These are phyloP conservation scores for Cydonia oblonga DNA, from an alignment of 331 rosid genomes.

Conservation along the genomic window DNA sequence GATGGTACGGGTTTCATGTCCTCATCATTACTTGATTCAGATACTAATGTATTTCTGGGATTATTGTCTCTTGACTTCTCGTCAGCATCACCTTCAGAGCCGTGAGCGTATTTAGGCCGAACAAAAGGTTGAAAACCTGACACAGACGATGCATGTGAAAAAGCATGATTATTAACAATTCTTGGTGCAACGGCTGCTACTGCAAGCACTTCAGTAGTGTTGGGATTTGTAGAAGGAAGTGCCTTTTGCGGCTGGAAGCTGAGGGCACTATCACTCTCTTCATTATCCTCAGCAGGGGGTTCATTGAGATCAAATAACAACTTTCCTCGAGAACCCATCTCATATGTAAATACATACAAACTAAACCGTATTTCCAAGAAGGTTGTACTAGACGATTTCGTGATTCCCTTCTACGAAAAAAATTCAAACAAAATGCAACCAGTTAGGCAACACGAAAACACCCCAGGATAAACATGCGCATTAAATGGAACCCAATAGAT, in stretches of 20 bases:
- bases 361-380: conserved; percentile 21
- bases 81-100: conserved; percentile 38
- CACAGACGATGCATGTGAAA: conserved; percentile 72
- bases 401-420: conserved; percentile 22
- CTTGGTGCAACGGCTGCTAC: conserved; percentile 45
- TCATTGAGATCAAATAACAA: conserved; percentile 92
- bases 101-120: conserved; percentile 40
- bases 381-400: conserved; percentile 8
- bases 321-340: conserved; percentile 98
- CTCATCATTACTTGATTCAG: conserved; percentile 32
- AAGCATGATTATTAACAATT: conserved; percentile 58
- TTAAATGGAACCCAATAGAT: background rate
- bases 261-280: conserved; percentile 37
- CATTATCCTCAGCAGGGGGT: conserved; percentile 82
- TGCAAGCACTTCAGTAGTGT: conserved; percentile 38
- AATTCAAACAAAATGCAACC: conserved; percentile 38
- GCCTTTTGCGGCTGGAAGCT: conserved; percentile 62
- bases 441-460: background rate
- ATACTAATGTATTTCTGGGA: conserved; percentile 18
- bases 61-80: conserved; percentile 29
- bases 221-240: conserved; percentile 47
- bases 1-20: conserved; percentile 32
- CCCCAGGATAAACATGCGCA: background rate
- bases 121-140: conserved; percentile 97
- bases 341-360: conserved; percentile 72